Conservation (phyloP, 1,284 basidiomycete genomes). For the Phylloporus sp. region DNA sequence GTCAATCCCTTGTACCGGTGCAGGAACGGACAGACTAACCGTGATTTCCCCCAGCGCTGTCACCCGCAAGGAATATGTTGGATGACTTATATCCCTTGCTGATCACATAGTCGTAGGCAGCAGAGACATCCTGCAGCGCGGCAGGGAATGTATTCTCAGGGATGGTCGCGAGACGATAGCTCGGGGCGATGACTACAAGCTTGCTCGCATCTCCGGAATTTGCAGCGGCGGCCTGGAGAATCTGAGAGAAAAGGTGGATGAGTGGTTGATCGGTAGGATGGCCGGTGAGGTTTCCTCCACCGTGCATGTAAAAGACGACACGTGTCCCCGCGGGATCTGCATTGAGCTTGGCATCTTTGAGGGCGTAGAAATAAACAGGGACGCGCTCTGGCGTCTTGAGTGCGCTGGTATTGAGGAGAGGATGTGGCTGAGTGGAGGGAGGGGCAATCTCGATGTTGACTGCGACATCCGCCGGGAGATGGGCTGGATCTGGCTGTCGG, state of each 20-base stretch:
- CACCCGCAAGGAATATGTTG: slow-evolving; percentile 33
- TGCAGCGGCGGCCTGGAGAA: slow-evolving; percentile 14
- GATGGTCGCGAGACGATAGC: slow-evolving; percentile 34
- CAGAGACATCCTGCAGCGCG: slow-evolving; percentile 30
- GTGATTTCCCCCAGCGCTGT: slow-evolving; percentile 36
- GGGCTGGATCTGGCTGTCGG: slow-evolving; percentile 5
- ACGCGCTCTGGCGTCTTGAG: slow-evolving; percentile 31
- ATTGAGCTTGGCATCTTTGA: background rate
- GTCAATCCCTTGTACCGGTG: background rate
- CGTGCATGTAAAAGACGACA: slow-evolving; percentile 26
- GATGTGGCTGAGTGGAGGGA: slow-evolving; percentile 20
- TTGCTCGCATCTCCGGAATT: slow-evolving; percentile 2
- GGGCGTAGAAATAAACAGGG: slow-evolving; percentile 30
- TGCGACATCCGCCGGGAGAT: slow-evolving; percentile 26
- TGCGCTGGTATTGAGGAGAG: slow-evolving; percentile 8
- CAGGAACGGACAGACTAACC: slow-evolving; percentile 18
- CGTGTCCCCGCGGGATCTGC: slow-evolving; percentile 6
- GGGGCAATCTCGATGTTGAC: slow-evolving; percentile 31
- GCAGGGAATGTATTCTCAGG: slow-evolving; percentile 37
- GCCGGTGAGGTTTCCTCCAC: slow-evolving; percentile 21
- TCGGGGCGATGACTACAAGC: slow-evolving; percentile 28
- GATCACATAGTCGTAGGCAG: slow-evolving; percentile 36
- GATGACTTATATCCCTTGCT: slow-evolving; percentile 24
- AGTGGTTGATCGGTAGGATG: slow-evolving; percentile 14
- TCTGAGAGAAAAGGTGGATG: slow-evolving; percentile 8